Evolutionary conservation across 495 filamentous ascomycete genomes (phyloP), one percentile per base, ranked within the genome.

Genomic region (Aspergillus avenaceus): DNA sequence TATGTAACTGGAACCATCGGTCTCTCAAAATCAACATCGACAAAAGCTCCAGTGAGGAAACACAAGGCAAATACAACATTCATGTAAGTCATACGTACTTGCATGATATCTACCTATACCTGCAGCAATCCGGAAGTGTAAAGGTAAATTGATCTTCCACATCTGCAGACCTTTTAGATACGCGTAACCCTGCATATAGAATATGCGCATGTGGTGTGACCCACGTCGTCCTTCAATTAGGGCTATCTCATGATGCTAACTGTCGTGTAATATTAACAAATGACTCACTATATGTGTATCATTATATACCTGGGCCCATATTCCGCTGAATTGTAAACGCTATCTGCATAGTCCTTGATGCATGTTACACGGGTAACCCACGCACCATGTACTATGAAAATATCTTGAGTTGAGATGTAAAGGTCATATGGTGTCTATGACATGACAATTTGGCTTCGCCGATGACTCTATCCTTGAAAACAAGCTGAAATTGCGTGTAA

Each of bases 91-190:
- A 38, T 38, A 38, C 32, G 19, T 18, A 36, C 32, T 36, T 36
- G 32, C 32, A 36, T 36, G 12, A 36, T 14, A n/a, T 14, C 18
- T 36, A 36, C 32, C 32, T 36, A 36, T 34, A 36, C 32, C 31
- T 48, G 45, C 45, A 37, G 45, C 45, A 29, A 48, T 13, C 45
- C 45, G 45, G 32, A 48, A 48, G 45, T 48, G 32, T 48, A 48
- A 48, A 34, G 38, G 32, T 48, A 48, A 48, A 26, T 40, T 21
- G 34, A 22, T 26, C 22, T 48, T 34, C 41, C 8, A 12, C 13
- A 25, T 28, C 23, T 28, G 26, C 41, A 43, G 31, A 21, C 26
- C 2, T 8, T 38, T 14, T 21, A 38, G n/a, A n/a, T n/a, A n/a
- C n/a, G n/a, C n/a, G n/a, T 18, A 38, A 36, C 32, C 32, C n/a